These are phyloP conservation scores for Kwoniella sp. DNA, from an alignment of 768 basidiomycete genomes.

Conservation along the genomic window DNA sequence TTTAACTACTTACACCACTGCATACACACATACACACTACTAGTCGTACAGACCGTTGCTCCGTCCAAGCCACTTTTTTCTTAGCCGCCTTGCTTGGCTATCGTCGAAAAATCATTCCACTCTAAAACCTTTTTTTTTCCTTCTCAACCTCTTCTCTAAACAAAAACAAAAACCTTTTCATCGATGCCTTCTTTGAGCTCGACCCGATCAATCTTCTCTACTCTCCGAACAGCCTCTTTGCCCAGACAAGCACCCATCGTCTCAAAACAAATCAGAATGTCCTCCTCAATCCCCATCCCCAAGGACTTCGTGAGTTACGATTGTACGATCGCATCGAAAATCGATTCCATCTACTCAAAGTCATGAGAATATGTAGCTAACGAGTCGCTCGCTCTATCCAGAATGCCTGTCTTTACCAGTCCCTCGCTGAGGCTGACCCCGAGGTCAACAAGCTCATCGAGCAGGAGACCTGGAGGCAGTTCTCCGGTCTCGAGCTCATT, in stretches of 20 bases:
- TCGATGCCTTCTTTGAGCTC: constrained; percentile 31
- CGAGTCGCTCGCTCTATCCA: constrained; percentile 52
- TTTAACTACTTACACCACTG: background rate
- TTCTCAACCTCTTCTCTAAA: background rate
- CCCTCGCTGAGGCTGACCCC: constrained; percentile 88
- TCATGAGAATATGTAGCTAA: background rate
- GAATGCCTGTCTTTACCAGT: constrained; percentile 90
- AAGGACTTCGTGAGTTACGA: constrained; percentile 56
- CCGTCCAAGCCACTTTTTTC: background rate
- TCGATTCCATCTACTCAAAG: background rate
- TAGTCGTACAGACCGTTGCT: too few species aligned
- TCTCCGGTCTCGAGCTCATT: constrained; percentile 95
- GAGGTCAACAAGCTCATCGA: constrained; percentile 97
- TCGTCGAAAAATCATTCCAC: constrained; percentile 1
- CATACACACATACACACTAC: background rate
- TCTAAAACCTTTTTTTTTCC: constrained; percentile 1
- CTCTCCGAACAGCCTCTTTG: constrained; percentile 18
- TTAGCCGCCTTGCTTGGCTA: background rate
- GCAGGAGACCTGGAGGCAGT: constrained; percentile 94
- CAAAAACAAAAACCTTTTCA: constrained; percentile 13
- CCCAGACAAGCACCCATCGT: constrained; percentile 4
- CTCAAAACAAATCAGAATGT: constrained; percentile 44
- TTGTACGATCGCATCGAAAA: background rate
- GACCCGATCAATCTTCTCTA: constrained; percentile 26
- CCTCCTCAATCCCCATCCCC: constrained; percentile 57